Conservation (phyloP, 805 yeast genomes). For the Candida pini region DNA sequence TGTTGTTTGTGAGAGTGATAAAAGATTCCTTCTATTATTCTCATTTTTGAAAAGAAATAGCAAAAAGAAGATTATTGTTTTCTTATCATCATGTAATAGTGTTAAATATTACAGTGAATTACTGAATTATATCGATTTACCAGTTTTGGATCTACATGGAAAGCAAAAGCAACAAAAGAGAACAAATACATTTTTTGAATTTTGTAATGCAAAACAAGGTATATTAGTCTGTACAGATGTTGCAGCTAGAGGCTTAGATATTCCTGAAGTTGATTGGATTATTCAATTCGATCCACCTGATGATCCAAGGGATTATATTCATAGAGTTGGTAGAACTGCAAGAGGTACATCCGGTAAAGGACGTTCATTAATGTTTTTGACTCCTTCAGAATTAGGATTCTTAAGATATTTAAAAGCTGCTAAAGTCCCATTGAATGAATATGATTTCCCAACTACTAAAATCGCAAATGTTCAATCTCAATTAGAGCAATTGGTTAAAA, state of each 20-base stretch:
- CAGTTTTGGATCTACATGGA: constrained; percentile 94
- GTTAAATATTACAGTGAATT: constrained; percentile 95
- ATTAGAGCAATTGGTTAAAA: constrained; percentile 81
- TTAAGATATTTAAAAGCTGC: constrained; percentile 92
- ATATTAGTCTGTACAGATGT: constrained; percentile 94
- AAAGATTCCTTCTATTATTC: constrained; percentile 81
- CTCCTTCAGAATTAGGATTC: constrained; percentile 93
- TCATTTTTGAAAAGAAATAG: constrained; percentile 90
- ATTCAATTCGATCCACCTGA: constrained; percentile 99
- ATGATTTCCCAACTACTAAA: constrained; percentile 89
- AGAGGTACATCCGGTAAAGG: constrained; percentile 89
- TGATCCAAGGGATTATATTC: constrained; percentile 98
- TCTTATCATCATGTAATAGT: constrained; percentile 92
- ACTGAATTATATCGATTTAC: constrained; percentile 91
- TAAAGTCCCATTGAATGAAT: constrained; percentile 95
- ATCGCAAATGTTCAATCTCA: constrained; percentile 96
- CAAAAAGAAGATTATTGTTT: constrained; percentile 90
- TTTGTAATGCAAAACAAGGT: constrained; percentile 95
- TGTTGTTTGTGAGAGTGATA: constrained; percentile 95
- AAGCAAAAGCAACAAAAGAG: constrained; percentile 98
- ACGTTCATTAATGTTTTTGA: constrained; percentile 88
- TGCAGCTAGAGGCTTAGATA: constrained; percentile 98
- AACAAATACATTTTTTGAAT: constrained; percentile 96
- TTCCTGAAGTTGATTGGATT: constrained; percentile 98
- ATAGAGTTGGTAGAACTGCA: constrained; percentile 98